Base-by-base conservation (phyloP, 345 rosid genomes). In the Erucastrum elatum region DNA sequence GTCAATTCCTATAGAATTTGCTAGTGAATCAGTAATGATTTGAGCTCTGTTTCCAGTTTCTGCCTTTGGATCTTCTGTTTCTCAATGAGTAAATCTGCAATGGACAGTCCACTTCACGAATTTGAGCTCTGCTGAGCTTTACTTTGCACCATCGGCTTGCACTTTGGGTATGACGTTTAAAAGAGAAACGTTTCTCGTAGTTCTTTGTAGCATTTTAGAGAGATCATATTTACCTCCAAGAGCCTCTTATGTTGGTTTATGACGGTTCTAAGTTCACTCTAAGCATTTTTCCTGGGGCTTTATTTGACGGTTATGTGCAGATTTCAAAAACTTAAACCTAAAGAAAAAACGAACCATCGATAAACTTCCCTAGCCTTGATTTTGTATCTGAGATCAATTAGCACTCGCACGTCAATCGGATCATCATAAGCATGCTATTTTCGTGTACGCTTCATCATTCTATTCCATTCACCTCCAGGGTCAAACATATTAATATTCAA, bases 91-190 rank as follows among this genome's bases (percentile, higher is more conserved):
- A 34, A 6, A 6, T 34, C 37, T 35, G 41, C 41, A 35, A 35
- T 35, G 10, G 41, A 35, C 41, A 35, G 41, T 21, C 1, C 21
- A 21, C 7, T 34, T 6, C 6, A 34, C 37, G 6, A 34, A 4
- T 34, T 34, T 34, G 5, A 4, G 37, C 39, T 34, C 39, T 34
- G 39, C 39, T 5, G 39, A 6, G 39, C 6, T 8, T 34, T 90
- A 21, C 90, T 63, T 83, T 85, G 70, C 39, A 46, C 79, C 84
- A 81, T 59, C 59, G 83, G 46, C 78, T 86, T 80, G 87, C 87
- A 80, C 89, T 86, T 68, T 82, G 84, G 56, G 81, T 84, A 59
- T 82, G 87, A 30, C 35, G 35, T 33, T 33, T 33, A 33, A 33
- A 4, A 33, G 5, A 33, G 6, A 33, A 33, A 33, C 35, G 35